Evolutionary conservation across 129 eudicot species (phyloP), one percentile per base, ranked within the genome.

Genomic region (Arctium lappa): DNA sequence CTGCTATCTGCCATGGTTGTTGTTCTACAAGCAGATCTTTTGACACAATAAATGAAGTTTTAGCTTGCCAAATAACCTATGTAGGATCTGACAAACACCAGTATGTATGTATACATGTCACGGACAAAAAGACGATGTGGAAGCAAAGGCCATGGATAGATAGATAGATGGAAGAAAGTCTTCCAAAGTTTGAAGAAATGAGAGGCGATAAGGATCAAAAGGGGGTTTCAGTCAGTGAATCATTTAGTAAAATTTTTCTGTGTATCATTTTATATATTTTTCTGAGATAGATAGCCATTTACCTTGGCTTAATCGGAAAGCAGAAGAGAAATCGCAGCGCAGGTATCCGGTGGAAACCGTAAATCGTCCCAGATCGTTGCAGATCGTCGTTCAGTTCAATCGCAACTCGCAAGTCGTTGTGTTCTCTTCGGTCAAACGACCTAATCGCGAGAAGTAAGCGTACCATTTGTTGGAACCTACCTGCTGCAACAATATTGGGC

Each of bases 1-100:
- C 92, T 84, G 82, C 88, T 87, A 81, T 96, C 99, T 29, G 97
- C 92, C 99, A 96, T 96, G 84, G 39, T 73, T 48, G 15, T 50
- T 88, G 72, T 74, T 82, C 80, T 73, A 85, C 77, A 77, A 56
- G 83, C 85, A 87, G 85, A 79, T 86, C 82, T 84, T 88, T 73
- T 82, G 81, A 83, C 85, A 65, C 87, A 85, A 81, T 53, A 88
- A 80, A 78, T 75, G 84, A 53, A 84, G 70, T 72, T 82, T 48
- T 78, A 68, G 70, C 77, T 84, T 79, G 76, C 86, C 87, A 81
- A 22, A 81, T 29, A 79, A 71, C 77, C 85, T 29, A 79, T 83
- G 91, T 70, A 78, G 72, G 86, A 82, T 83, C 79, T 81, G 79
- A 81, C 15, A 80, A 22, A 80, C 73, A 72, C 78, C 83, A 80